These are phyloP conservation scores for Berberis vulgaris DNA, from an alignment of 164 flowering plant species.

Conservation along the genomic window DNA sequence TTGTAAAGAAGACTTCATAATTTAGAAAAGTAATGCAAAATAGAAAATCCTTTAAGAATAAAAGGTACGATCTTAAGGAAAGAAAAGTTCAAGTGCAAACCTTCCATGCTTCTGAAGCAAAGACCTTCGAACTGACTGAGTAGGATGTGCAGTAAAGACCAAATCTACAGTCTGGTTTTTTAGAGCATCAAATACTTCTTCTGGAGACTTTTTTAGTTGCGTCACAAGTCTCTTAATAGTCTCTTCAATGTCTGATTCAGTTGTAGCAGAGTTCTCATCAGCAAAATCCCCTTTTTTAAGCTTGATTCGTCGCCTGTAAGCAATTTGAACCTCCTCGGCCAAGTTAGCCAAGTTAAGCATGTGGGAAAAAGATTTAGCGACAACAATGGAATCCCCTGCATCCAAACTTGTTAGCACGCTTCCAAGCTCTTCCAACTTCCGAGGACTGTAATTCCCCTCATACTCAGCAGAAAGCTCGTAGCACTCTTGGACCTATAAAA, in stretches of 20 bases:
- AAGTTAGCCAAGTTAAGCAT: constrained; percentile 99
- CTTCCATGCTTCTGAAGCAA: constrained; percentile 98
- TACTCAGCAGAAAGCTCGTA: constrained; percentile 97
- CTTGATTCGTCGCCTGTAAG: constrained; percentile 68
- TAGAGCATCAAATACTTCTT: constrained; percentile 90
- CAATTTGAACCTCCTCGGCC: constrained; percentile 99
- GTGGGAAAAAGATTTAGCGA: constrained; percentile 86
- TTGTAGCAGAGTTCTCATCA: constrained; percentile 86
- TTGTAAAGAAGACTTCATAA: no score
- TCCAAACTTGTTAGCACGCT: constrained; percentile 81
- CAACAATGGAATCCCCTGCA: constrained; percentile 93
- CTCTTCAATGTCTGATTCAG: constrained; percentile 99
- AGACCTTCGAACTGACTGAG: constrained; percentile 95
- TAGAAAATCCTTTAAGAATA: neutral
- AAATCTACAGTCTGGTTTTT: constrained; percentile 98
- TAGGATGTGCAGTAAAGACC: constrained; percentile 98
- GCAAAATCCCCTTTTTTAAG: constrained; percentile 78
- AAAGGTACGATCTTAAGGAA: neutral
- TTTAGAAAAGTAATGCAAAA: no score
- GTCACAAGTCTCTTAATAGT: constrained; percentile 85
- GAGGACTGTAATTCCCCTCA: constrained; percentile 72
- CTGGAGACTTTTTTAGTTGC: constrained; percentile 79
- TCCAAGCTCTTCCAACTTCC: constrained; percentile 88
- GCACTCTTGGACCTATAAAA: constrained; percentile 81
- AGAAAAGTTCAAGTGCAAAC: constrained; percentile 24